Evolutionary conservation across 768 basidiomycete genomes (phyloP).

Genomic region (Thelephora ganbajun): DNA sequence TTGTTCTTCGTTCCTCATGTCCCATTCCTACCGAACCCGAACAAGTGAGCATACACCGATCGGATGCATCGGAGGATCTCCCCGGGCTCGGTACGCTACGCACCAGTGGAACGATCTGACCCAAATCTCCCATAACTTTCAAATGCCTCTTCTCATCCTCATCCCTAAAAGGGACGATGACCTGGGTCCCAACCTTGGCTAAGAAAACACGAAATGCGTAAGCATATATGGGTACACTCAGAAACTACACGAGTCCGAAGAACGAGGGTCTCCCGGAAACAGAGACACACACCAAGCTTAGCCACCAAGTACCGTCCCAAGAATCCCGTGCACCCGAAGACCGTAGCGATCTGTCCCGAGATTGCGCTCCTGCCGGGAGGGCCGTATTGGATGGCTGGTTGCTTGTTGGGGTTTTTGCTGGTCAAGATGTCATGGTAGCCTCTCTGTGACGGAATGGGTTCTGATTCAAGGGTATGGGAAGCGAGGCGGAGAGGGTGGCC

Average conservation of each 20-base stretch:
- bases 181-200: slow-evolving; percentile 89
- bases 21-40: slow-evolving; percentile 67
- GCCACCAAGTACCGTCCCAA: slow-evolving; percentile 87
- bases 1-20: slow-evolving; percentile 77
- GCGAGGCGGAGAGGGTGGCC: no score
- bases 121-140: slow-evolving; percentile 90
- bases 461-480: no score
- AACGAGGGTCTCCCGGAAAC: background rate
- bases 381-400: slow-evolving; percentile 64
- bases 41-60: slow-evolving; percentile 13
- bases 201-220: slow-evolving; percentile 2
- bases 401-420: slow-evolving; percentile 29
- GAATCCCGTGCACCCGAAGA: slow-evolving; percentile 95
- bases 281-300: slow-evolving; percentile 61
- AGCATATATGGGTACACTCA: background rate
- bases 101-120: slow-evolving; percentile 92
- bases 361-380: slow-evolving; percentile 76
- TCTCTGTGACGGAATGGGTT: slow-evolving; percentile 29
- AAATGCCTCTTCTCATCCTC: slow-evolving; percentile 85
- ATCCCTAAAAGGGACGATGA: slow-evolving; percentile 89
- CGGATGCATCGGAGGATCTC: background rate
- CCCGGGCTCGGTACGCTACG: slow-evolving; percentile 10
- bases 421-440: slow-evolving; percentile 60
- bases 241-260: background rate
- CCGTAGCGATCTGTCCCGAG: slow-evolving; percentile 86